Evolutionary conservation across 2,329 filamentous ascomycete species (phyloP).

Genomic region (Beauveria asiatica): DNA sequence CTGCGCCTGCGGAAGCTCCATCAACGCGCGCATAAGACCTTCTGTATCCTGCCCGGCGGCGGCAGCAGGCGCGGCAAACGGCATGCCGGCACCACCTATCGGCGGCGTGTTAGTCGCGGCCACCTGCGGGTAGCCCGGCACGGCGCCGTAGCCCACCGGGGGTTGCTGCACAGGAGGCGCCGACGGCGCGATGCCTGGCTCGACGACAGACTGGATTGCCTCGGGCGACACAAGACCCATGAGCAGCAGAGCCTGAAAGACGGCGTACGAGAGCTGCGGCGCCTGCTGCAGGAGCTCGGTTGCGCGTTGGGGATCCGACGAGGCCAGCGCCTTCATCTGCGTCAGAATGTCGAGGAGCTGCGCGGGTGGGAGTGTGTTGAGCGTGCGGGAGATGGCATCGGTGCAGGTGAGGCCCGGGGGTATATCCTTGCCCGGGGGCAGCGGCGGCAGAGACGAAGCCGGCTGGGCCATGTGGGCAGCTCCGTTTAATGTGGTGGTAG

Average conservation of each 20-base stretch:
- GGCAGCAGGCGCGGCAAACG: conserved; percentile 36
- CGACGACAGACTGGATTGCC: conserved; percentile 72
- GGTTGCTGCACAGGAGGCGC: conserved; percentile 30
- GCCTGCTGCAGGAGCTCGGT: conserved; percentile 81
- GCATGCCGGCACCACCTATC: conserved; percentile 30
- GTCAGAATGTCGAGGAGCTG: conserved; percentile 89
- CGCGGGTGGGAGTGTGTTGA: conserved; percentile 74
- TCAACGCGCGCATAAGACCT: conserved; percentile 69
- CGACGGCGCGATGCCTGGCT: conserved; percentile 38
- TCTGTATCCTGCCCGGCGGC: conserved; percentile 51
- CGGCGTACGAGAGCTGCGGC: conserved; percentile 86
- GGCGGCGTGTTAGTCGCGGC: conserved; percentile 40
- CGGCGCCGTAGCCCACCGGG: conserved; percentile 14
- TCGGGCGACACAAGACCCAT: conserved; percentile 87
- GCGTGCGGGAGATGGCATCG: conserved; percentile 86
- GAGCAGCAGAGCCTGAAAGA: conserved; percentile 87
- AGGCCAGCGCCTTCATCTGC: conserved; percentile 89
- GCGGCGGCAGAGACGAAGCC: conserved; percentile 57
- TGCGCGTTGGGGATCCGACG: conserved; percentile 70
- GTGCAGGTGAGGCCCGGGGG: conserved; percentile 74
- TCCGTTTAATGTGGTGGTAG: conserved; percentile 20
- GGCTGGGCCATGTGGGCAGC: conserved; percentile 26
- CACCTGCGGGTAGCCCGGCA: conserved; percentile 26
- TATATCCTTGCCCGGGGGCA: conserved; percentile 78
- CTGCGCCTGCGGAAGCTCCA: conserved; percentile 69